Evolutionary conservation across 768 basidiomycete genomes (phyloP).

Genomic region (Lactifluus rugatus): DNA sequence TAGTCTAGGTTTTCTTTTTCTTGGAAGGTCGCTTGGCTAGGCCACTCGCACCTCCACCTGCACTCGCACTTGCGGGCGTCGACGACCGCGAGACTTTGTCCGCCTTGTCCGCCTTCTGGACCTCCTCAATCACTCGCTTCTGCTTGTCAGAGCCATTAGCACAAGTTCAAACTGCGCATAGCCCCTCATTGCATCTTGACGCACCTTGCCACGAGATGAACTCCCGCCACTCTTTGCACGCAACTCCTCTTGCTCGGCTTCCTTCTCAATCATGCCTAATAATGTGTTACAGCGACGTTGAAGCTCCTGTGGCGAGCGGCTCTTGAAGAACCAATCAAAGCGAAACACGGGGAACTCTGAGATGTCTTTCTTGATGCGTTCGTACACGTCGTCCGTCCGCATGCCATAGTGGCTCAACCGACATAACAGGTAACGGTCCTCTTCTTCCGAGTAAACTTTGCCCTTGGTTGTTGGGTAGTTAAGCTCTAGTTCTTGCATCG

Average conservation of each 20-base stretch:
- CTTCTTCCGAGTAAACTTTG: conserved; percentile 94
- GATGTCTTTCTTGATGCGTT: conserved; percentile 92
- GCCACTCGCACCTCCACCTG: conserved; percentile 35
- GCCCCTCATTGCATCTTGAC: conserved; percentile 15
- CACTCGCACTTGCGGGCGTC: conserved; percentile 43
- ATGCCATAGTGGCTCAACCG: conserved; percentile 86
- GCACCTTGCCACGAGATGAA: conserved; percentile 50
- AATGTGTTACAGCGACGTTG: conserved; percentile 82
- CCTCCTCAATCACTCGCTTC: conserved; percentile 69
- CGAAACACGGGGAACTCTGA: conserved; percentile 94
- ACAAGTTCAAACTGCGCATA: not conserved
- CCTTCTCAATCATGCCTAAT: conserved; percentile 86
- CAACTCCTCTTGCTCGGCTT: conserved; percentile 65
- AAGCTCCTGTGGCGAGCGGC: conserved; percentile 80
- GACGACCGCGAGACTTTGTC: conserved; percentile 45
- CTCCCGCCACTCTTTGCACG: conserved; percentile 42
- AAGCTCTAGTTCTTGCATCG: conserved; percentile 95
- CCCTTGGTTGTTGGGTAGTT: conserved; percentile 95
- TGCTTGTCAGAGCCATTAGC: conserved; percentile 23
- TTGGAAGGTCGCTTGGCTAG: conserved; percentile 45
- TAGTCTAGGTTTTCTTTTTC: conserved; percentile 52
- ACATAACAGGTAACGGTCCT: conserved; percentile 90
- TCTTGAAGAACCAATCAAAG: conserved; percentile 99
- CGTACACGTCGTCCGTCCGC: conserved; percentile 82
- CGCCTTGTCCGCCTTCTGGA: conserved; percentile 37